Evolutionary conservation across 129 eudicot species (phyloP), one percentile per base, ranked within the genome.

Genomic region (Chrysanthemum seticuspe): DNA sequence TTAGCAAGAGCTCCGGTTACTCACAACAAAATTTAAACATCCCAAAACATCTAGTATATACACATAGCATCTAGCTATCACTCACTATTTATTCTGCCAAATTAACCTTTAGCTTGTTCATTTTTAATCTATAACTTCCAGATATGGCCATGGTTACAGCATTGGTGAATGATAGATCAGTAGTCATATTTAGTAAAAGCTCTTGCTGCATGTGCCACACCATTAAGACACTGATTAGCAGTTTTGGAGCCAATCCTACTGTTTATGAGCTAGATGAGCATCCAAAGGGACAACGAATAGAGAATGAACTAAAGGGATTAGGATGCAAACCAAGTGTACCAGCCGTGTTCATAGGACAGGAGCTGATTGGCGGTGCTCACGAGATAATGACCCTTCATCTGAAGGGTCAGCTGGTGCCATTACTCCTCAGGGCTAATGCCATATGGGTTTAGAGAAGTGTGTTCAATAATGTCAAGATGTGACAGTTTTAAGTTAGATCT

Each of bases 361-460:
- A 78, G 72, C 78, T 82, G 55, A 77, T 87, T 25, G 97, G 97
- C 14, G 97, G 97, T 57, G 70, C 97, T 14, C 80, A 91, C 79
- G 93, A 88, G 78, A 73, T 88, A 29, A 89, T 88, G 83, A 83
- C 87, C 80, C 98, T 92, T 70, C 87, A 85, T 77, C 47, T 89
- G 16, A 67, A 79, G 81, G 88, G 91, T 21, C 77, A 83, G 74
- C 82, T 92, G 65, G 89, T 79, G 61, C 93, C 96, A 27, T 65
- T 83, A 81, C 96, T 92, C 47, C 82, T 79, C 10, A 81, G 80
- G 75, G 93, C 98, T 44, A 84, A 84, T 3, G 98, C 96, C 31
- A 92, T 92, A 62, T 92, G 98, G 96, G 52, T 89, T 25, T 92
- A 81, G 81, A 49, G 31, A 65, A 62, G 70, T 6, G 21, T 15